These are phyloP conservation scores for Globisporangium nagaii DNA, from an alignment of 352 stramenopile species.

Conservation along the genomic window DNA sequence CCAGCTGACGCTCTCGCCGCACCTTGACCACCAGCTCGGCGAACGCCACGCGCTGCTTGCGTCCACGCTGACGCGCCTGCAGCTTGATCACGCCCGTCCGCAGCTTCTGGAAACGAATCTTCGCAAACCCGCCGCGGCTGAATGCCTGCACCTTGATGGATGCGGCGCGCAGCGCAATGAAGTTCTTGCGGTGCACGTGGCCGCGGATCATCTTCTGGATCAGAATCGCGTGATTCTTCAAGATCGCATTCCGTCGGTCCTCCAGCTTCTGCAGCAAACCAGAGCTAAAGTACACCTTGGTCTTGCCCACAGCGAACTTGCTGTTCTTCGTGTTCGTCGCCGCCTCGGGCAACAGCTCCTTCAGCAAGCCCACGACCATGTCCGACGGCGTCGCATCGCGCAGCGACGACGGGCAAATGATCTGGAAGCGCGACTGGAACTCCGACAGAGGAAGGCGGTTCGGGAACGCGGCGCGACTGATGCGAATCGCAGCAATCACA, in stretches of 20 bases:
- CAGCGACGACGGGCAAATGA: slow-evolving; percentile 71
- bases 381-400: slow-evolving; percentile 41
- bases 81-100: slow-evolving; percentile 42
- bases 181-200: slow-evolving; percentile 52
- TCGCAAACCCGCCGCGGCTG: slow-evolving; percentile 29
- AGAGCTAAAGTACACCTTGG: slow-evolving; percentile 85
- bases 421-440: slow-evolving; percentile 79
- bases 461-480: slow-evolving; percentile 82
- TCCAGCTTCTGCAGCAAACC: slow-evolving; percentile 90
- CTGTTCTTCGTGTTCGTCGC: slow-evolving; percentile 64
- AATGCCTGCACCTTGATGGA: slow-evolving; percentile 49
- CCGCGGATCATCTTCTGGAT: slow-evolving; percentile 74
- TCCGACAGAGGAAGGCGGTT: slow-evolving; percentile 89
- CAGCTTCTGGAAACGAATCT: slow-evolving; percentile 40
- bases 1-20: slow-evolving; percentile 29
- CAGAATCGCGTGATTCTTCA: slow-evolving; percentile 67
- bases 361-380: slow-evolving; percentile 76
- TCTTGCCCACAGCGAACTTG: slow-evolving; percentile 73
- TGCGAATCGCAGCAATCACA: slow-evolving; percentile 87
- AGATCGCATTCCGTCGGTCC: slow-evolving; percentile 67
- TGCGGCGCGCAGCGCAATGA: slow-evolving; percentile 33
- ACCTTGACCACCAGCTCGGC: slow-evolving; percentile 40
- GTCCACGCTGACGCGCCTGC: slow-evolving; percentile 48
- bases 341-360: slow-evolving; percentile 63
- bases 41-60: slow-evolving; percentile 56